A percentile compares a stretch with the other conserved stretches of the same genome.
These are phyloP conservation scores for Tolypocladium guangdongense DNA, from an alignment of 2,329 filamentous ascomycete genomes.

Conservation along the genomic window DNA sequence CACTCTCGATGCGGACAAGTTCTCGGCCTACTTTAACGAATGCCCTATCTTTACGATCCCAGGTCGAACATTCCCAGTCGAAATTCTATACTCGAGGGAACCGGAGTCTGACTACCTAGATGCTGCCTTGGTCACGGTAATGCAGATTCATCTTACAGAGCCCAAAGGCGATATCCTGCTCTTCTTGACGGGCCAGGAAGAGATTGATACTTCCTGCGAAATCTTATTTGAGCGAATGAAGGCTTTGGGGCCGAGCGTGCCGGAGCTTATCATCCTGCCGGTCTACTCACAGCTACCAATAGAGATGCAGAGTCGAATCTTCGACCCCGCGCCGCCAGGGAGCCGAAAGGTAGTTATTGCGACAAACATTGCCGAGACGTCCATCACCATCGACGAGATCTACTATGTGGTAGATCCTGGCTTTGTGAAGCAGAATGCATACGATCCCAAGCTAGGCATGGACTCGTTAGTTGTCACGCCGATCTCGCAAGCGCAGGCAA, in stretches of 20 bases:
- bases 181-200: conserved; percentile 94
- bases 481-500: conserved; percentile 92
- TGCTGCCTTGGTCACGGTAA: conserved; percentile 86
- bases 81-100: conserved; percentile 89
- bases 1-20: conserved; percentile 94
- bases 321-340: conserved; percentile 81
- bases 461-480: conserved; percentile 92
- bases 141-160: conserved; percentile 95
- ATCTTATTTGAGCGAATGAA: conserved; percentile 95
- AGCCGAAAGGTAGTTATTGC: conserved; percentile 91
- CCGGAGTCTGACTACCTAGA: conserved; percentile 95
- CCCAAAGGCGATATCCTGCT: conserved; percentile 89
- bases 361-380: conserved; percentile 96
- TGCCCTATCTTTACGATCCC: conserved; percentile 96
- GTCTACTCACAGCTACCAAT: conserved; percentile 92
- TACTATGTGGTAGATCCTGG: conserved; percentile 96
- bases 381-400: conserved; percentile 94
- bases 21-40: conserved; percentile 89
- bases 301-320: conserved; percentile 89
- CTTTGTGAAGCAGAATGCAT: conserved; percentile 96
- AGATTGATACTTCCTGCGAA: conserved; percentile 92
- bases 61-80: conserved; percentile 88
- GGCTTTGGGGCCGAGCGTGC: conserved; percentile 77
- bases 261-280: conserved; percentile 83
- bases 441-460: conserved; percentile 96